Evolutionary conservation across 768 basidiomycete genomes (phyloP), one percentile per base, ranked within the genome.

Genomic region (Auriscalpium orientale): DNA sequence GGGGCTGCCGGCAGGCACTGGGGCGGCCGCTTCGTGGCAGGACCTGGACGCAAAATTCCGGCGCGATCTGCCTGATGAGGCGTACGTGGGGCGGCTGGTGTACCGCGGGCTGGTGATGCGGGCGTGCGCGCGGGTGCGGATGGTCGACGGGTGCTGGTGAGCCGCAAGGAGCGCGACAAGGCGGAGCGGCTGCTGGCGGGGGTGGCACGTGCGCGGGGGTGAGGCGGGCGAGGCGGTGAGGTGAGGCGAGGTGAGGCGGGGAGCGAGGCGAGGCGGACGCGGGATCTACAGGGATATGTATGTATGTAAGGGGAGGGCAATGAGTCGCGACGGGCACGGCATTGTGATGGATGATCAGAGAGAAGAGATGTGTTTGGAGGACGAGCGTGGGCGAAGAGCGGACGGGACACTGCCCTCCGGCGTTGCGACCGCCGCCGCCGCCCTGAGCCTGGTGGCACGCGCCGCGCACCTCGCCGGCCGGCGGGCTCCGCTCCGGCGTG

Each of bases 41-140:
- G 84, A 84, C 61, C 73, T 91, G 68, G 95, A 98, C 71, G 73
- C 75, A 15, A 86, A 87, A 66, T 98, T 95, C 77, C 84, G 95
- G 18, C 85, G 88, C 66, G 86, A 89, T 60, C 78, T 99, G 49
- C 95, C 95, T 49, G 90, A 98, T 71, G 85, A 81, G 50, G 81
- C 80, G 68, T 98, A 98, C 68, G 81, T 89, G 49, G 89, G 89
- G 21, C 83, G 95, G 43, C 76, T 95, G 35, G 89, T 84, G 46
- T 98, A 98, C 72, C 85, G 95, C 46, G 93, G 93, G 43, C 75
- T 94, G 55, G 76, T 95, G 48, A 92, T 95, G 89, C 73, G 82
- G 22, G 83, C 80, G 35, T 91, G 89, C 66, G 67, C 73, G 33
- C 70, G 75, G 36, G 71, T 98, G 62, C 74, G 78, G 65, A 71